phyloP scores from a whole-genome alignment of 805 yeast genomes.

The Naumovozyma castellii region DNA sequence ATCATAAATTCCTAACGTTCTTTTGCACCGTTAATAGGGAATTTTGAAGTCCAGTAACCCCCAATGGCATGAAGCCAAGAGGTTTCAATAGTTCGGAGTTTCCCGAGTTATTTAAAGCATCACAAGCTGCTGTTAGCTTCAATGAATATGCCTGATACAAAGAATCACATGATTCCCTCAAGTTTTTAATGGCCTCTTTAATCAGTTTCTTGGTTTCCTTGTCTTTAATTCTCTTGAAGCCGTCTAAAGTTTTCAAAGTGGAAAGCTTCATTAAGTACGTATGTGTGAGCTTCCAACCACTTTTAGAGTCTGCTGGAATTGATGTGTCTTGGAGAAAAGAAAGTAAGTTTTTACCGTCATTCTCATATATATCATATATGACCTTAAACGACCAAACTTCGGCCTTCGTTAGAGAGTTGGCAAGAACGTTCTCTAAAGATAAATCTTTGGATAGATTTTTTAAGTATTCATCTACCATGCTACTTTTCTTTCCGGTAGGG shows the following conservation, averaged over 20 bases:
- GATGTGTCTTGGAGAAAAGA: conserved; percentile 1
- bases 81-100: conserved; percentile 4
- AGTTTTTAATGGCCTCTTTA: conserved; percentile 9
- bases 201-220: conserved; percentile 10
- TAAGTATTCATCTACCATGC: conserved; percentile 7
- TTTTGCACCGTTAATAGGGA: conserved; percentile 12
- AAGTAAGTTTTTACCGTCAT: conserved; percentile 8
- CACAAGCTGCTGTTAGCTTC: conserved; percentile 5
- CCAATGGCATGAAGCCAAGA: conserved; percentile 9
- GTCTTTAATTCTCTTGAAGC: conserved; percentile 20
- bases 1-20: conserved; percentile 13
- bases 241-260: conserved; percentile 25
- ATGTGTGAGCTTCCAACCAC: conserved; percentile 20
- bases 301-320: background rate
- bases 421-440: background rate
- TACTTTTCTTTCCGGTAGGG: conserved; percentile 8
- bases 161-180: conserved; percentile 20
- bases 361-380: conserved; percentile 15
- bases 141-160: conserved; percentile 7
- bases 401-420: conserved; percentile 2
- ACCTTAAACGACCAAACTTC: conserved; percentile 19
- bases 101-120: conserved; percentile 4
- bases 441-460: background rate
- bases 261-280: conserved; percentile 15
- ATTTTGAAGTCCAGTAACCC: conserved; percentile 3